A percentile compares a stretch with the other conserved stretches of the same genome.
Conservation (phyloP, 2,329 filamentous ascomycete genomes). For the Blastomyces parvus region DNA sequence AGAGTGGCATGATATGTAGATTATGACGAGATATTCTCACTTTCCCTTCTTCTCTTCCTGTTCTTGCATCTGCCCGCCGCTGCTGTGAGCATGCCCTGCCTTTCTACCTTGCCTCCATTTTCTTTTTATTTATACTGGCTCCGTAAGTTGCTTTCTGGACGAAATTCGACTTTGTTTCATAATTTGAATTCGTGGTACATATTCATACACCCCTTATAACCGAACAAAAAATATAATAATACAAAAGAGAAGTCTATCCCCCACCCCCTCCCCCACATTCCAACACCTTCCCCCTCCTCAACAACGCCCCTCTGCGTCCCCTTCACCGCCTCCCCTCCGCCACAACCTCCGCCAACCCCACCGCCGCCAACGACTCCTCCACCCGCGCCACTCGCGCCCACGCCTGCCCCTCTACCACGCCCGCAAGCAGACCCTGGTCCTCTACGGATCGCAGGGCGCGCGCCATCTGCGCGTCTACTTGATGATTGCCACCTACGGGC, state of each 20-base stretch:
- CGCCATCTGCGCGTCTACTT: background rate
- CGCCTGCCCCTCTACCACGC: background rate
- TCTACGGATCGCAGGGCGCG: background rate
- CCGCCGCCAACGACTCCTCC: background rate
- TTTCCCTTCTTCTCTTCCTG: background rate
- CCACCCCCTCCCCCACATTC: background rate
- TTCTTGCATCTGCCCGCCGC: background rate
- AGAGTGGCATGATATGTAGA: conserved; percentile 14
- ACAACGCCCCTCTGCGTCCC: background rate
- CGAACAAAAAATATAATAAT: background rate
- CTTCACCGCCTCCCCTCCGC: background rate
- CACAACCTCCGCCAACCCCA: conserved; percentile 1
- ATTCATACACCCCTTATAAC: background rate
- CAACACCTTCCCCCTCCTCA: too few species aligned
- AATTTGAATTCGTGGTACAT: background rate
- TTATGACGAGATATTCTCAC: conserved; percentile 13
- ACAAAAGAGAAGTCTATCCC: background rate
- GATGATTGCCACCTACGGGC: background rate
- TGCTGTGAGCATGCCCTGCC: background rate
- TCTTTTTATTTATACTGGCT: background rate
- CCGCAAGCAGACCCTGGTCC: background rate
- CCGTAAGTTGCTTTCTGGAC: background rate
- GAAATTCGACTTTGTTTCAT: conserved; percentile 1
- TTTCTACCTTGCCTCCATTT: background rate
- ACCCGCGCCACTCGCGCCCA: background rate